These are phyloP conservation scores for Diaporthe longicolla DNA, from an alignment of 2,329 filamentous ascomycete species.

Conservation along the genomic window DNA sequence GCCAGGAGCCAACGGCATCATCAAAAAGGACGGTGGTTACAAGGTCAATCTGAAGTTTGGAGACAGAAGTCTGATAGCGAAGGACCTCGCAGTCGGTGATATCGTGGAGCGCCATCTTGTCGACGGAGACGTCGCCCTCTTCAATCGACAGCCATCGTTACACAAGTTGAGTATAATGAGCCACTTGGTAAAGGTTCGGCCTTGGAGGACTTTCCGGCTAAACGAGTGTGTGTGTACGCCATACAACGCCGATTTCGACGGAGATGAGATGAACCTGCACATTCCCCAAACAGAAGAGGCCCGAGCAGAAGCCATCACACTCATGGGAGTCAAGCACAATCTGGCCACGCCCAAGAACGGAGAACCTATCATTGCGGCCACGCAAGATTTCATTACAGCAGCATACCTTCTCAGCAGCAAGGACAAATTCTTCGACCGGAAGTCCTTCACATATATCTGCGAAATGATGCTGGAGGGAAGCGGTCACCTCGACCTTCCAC, in stretches of 20 bases:
- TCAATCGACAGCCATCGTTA: conserved; percentile 97
- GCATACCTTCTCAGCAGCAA: conserved; percentile 93
- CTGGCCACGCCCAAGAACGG: conserved; percentile 96
- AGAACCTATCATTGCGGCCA: conserved; percentile 98
- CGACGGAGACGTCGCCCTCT: conserved; percentile 95
- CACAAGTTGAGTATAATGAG: conserved; percentile 99
- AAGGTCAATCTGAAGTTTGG: conserved; percentile 84
- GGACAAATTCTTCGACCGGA: conserved; percentile 91
- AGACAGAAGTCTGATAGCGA: conserved; percentile 78
- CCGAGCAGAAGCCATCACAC: conserved; percentile 90
- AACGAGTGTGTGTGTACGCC: conserved; percentile 99
- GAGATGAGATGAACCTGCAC: conserved; percentile 99
- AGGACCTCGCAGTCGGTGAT: conserved; percentile 84
- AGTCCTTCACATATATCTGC: conserved; percentile 89
- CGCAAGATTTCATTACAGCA: conserved; percentile 98
- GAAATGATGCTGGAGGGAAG: conserved; percentile 92
- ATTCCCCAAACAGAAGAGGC: conserved; percentile 98
- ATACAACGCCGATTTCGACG: conserved; percentile 99
- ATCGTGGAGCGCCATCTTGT: conserved; percentile 94
- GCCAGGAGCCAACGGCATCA: conserved; percentile 88
- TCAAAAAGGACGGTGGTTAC: conserved; percentile 76
- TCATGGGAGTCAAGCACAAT: conserved; percentile 99
- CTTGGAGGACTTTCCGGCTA: conserved; percentile 94
- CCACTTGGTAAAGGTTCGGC: conserved; percentile 92
- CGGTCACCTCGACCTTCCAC: conserved; percentile 85